phyloP scores from a whole-genome alignment of 495 filamentous ascomycete genomes.

The Aspergillus cavernicola region DNA sequence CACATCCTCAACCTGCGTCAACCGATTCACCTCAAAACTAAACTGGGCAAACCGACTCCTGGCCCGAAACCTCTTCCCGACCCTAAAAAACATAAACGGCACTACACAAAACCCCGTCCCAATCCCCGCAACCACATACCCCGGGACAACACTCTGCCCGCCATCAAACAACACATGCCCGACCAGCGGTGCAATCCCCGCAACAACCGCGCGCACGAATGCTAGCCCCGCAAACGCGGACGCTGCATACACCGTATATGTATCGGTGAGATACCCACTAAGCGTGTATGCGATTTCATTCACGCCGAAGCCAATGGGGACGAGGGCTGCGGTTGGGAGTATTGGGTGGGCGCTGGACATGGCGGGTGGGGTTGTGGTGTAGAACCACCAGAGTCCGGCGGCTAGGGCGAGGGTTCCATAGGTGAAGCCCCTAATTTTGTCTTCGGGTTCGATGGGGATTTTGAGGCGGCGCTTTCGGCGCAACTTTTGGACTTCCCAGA shows the following conservation, averaged over 20 bases:
- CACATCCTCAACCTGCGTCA: neutral
- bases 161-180: neutral
- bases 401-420: neutral
- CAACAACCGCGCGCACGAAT: neutral
- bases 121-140: neutral
- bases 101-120: neutral
- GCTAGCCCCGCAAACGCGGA: neutral
- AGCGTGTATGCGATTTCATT: conserved; percentile 4
- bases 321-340: neutral
- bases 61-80: neutral
- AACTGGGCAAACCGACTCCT: neutral
- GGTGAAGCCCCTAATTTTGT: neutral
- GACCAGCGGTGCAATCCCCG: neutral
- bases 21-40: neutral
- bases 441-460: neutral
- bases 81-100: neutral
- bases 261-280: neutral
- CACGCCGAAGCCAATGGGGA: neutral
- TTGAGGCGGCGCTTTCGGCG: neutral
- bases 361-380: neutral
- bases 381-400: neutral
- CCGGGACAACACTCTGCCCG: neutral
- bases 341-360: neutral
- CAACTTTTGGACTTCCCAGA: neutral
- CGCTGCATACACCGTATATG: neutral